These are phyloP conservation scores for Leptographium lundbergii DNA, from an alignment of 2,329 filamentous ascomycete genomes.

Conservation along the genomic window DNA sequence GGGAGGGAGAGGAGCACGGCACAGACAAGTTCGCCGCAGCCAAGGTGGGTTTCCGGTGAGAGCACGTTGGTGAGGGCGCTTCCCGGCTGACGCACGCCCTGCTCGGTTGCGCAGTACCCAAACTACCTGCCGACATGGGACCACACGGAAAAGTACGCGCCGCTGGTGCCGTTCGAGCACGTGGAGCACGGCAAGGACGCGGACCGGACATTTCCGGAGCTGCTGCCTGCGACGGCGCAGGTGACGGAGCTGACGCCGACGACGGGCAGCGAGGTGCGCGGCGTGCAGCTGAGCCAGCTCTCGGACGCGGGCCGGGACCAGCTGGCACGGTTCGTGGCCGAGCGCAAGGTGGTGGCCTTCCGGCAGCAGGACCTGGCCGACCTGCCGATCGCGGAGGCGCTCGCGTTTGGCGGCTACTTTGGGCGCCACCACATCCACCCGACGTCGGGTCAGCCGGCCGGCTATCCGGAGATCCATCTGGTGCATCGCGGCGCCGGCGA, in stretches of 20 bases:
- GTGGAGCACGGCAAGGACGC: conserved; percentile 59
- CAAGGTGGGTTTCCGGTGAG: not conserved
- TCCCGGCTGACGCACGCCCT: conserved; percentile 6
- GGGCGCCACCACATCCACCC: conserved; percentile 58
- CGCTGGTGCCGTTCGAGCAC: conserved; percentile 52
- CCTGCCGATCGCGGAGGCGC: conserved; percentile 49
- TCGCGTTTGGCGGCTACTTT: conserved; percentile 51
- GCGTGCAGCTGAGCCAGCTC: conserved; percentile 53
- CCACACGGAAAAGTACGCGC: conserved; percentile 43
- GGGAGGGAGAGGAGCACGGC: conserved; percentile 11
- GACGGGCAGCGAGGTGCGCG: conserved; percentile 55
- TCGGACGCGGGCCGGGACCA: conserved; percentile 54
- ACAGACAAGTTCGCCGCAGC: conserved; percentile 10
- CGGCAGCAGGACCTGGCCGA: conserved; percentile 54
- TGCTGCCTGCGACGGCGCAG: conserved; percentile 34
- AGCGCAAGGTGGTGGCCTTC: conserved; percentile 60
- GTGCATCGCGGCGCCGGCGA: conserved; percentile 60
- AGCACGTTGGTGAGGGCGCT: not conserved
- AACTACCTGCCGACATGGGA: conserved; percentile 56
- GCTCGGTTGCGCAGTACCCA: conserved; percentile 30
- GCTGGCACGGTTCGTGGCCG: conserved; percentile 53
- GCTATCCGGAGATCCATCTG: conserved; percentile 57
- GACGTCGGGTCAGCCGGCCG: conserved; percentile 54
- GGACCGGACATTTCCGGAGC: conserved; percentile 48
- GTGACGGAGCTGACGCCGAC: conserved; percentile 48